These are phyloP conservation scores for Marsdenia floribunda DNA, from an alignment of 257 asterid genomes.

Conservation along the genomic window DNA sequence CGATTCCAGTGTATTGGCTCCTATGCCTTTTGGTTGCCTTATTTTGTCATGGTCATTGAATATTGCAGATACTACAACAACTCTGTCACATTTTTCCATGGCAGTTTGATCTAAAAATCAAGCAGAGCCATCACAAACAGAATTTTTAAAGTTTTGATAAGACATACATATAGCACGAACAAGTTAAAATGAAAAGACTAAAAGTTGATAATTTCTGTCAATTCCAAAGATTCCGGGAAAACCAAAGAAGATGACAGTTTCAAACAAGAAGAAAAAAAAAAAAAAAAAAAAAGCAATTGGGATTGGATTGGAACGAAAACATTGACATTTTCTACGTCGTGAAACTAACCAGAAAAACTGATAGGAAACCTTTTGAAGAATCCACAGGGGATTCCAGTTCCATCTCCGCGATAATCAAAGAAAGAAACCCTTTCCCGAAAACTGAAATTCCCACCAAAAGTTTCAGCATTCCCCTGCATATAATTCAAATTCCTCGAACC, in stretches of 20 bases:
- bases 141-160: neutral
- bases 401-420: constrained; percentile 36
- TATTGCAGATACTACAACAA: constrained; percentile 81
- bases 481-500: constrained; percentile 42
- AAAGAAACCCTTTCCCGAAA: constrained; percentile 41
- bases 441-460: constrained; percentile 78
- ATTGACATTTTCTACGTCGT: neutral
- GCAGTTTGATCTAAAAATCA: constrained; percentile 41
- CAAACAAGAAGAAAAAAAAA: neutral
- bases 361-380: constrained; percentile 61
- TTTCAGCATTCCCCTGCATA: constrained; percentile 40
- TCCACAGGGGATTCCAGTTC: constrained; percentile 66
- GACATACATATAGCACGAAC: neutral
- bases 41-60: constrained; percentile 88
- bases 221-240: neutral
- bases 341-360: constrained; percentile 43
- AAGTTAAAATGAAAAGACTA: neutral
- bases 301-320: neutral
- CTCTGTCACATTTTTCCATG: constrained; percentile 64
- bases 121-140: constrained; percentile 1
- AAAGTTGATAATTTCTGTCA: neutral
- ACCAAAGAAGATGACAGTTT: neutral
- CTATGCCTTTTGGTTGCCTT: constrained; percentile 88
- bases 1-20: constrained; percentile 45
- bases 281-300: neutral